phyloP scores from a whole-genome alignment of 768 basidiomycete genomes.

The Tricholoma saponaceum region DNA sequence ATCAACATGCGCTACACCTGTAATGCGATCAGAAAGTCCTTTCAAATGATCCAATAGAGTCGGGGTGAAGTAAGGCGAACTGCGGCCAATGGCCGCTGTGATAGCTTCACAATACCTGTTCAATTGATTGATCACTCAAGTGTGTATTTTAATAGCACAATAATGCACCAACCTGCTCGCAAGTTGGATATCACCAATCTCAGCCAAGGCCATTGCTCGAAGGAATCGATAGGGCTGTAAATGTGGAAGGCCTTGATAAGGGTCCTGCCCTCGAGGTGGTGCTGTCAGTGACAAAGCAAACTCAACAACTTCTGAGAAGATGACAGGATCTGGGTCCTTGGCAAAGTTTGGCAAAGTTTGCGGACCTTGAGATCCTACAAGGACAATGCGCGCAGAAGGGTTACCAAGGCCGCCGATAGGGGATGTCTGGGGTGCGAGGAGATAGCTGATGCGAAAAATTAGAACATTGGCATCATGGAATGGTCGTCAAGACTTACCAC shows the following conservation, averaged over 20 bases:
- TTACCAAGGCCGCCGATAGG: constrained; percentile 68
- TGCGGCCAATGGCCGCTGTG: constrained; percentile 54
- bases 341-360: constrained; percentile 43
- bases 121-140: neutral
- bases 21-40: constrained; percentile 73
- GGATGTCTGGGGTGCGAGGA: constrained; percentile 82
- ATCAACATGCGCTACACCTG: constrained; percentile 67
- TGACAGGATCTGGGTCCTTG: constrained; percentile 69
- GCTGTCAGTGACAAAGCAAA: constrained; percentile 81
- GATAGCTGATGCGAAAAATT: constrained; percentile 50
- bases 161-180: constrained; percentile 63
- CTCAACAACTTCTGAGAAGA: constrained; percentile 89
- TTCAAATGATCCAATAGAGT: constrained; percentile 71
- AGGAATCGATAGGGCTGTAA: constrained; percentile 86
- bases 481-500: constrained; percentile 55
- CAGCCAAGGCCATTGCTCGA: constrained; percentile 71
- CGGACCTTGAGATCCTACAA: constrained; percentile 71
- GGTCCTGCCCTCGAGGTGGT: constrained; percentile 77
- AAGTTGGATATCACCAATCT: constrained; percentile 71
- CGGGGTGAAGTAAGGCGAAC: constrained; percentile 64
- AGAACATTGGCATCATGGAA: constrained; percentile 6
- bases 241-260: constrained; percentile 77
- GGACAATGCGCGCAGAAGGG: constrained; percentile 60
- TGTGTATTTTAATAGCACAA: neutral
- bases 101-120: constrained; percentile 92